Evolutionary conservation across 768 basidiomycete genomes (phyloP).

Genomic region (Lactarius akahatsu): DNA sequence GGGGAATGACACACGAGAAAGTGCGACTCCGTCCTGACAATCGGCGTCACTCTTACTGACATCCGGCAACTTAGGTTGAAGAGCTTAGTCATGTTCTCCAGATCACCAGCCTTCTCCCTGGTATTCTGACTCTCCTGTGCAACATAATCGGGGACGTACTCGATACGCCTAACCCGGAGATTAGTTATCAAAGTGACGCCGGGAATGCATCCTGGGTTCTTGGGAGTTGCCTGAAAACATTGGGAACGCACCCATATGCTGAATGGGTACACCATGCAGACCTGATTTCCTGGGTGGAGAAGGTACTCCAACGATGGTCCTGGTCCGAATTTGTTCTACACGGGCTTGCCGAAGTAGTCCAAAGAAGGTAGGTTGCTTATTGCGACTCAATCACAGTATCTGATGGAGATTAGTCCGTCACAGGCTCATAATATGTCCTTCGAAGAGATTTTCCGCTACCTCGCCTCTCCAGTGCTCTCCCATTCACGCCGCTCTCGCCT

Average conservation of each 20-base stretch:
- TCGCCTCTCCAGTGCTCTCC: constrained; percentile 63
- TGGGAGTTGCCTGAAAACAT: constrained; percentile 55
- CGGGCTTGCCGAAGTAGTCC: constrained; percentile 50
- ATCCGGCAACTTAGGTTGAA: constrained; percentile 38
- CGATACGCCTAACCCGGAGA: constrained; percentile 30
- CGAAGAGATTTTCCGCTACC: constrained; percentile 49
- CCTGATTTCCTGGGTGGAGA: constrained; percentile 48
- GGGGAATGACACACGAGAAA: constrained; percentile 41
- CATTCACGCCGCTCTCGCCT: constrained; percentile 69
- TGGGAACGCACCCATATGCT: constrained; percentile 43
- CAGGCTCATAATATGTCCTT: constrained; percentile 35
- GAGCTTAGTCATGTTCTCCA: constrained; percentile 56
- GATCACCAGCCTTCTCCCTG: constrained; percentile 52
- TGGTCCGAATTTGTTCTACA: constrained; percentile 57
- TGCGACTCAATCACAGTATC: neutral
- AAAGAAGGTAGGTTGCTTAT: constrained; percentile 44
- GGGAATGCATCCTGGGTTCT: constrained; percentile 55
- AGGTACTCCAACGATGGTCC: constrained; percentile 51
- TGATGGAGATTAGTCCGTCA: constrained; percentile 27
- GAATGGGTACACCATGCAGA: constrained; percentile 54
- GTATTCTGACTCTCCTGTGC: constrained; percentile 43
- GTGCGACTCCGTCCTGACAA: constrained; percentile 35
- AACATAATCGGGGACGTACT: constrained; percentile 47
- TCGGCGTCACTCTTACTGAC: neutral
- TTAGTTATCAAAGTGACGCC: constrained; percentile 36